phyloP scores from a whole-genome alignment of 75 land plant species.

The Larix kaempferi region DNA sequence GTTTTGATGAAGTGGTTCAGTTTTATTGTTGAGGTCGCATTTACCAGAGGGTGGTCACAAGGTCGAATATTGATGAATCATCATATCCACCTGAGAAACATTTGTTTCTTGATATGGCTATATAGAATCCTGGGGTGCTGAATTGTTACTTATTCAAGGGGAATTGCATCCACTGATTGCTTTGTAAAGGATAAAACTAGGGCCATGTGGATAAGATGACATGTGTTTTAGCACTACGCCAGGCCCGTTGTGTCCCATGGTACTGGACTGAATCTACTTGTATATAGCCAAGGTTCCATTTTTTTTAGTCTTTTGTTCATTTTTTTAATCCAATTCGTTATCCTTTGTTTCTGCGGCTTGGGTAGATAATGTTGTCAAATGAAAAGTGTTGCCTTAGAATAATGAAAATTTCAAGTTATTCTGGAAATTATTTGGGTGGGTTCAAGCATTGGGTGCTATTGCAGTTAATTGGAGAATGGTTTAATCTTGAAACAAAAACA shows the following conservation, averaged over 20 bases:
- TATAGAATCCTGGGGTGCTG: not conserved
- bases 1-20: not conserved
- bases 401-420: not conserved
- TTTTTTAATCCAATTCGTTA: too few species aligned
- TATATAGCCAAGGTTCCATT: too few species aligned
- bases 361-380: not conserved
- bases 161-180: not conserved
- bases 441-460: not conserved
- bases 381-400: not conserved
- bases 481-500: not conserved
- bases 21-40: not conserved
- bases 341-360: not conserved
- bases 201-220: not conserved
- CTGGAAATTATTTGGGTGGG: not conserved
- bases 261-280: too few species aligned
- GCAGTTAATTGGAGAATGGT: not conserved
- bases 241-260: not conserved
- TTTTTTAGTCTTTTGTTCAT: too few species aligned
- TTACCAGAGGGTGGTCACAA: not conserved
- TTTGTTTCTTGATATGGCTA: not conserved
- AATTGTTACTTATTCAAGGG: not conserved
- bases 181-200: not conserved
- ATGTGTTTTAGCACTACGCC: not conserved
- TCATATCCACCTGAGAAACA: not conserved
- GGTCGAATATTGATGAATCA: not conserved